Evolutionary conservation across 2,329 filamentous ascomycete genomes (phyloP).

Genomic region (Scopulariopsis brevicaulis): DNA sequence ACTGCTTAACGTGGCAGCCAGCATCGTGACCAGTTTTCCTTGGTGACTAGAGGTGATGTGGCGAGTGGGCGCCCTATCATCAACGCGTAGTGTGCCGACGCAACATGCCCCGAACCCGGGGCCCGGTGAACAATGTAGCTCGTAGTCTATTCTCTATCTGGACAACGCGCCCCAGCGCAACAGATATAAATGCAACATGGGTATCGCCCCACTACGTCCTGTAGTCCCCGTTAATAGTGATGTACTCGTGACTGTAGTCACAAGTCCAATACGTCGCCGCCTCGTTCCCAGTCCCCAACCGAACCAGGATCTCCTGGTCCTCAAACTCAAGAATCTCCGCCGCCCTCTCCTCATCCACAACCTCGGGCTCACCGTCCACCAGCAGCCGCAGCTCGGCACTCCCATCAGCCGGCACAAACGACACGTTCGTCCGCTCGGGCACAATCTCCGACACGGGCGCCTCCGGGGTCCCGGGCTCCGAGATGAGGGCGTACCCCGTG

Average conservation of each 20-base stretch:
- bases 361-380: slow-evolving; percentile 69
- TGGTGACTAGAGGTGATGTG: background rate
- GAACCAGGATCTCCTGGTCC: slow-evolving; percentile 69
- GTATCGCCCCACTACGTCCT: slow-evolving; percentile 34
- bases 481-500: slow-evolving; percentile 66
- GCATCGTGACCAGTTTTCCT: background rate
- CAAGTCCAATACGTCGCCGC: slow-evolving; percentile 75
- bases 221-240: slow-evolving; percentile 59
- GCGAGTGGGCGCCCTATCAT: background rate
- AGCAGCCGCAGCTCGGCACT: slow-evolving; percentile 65
- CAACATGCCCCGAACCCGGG: background rate
- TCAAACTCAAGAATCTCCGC: slow-evolving; percentile 68
- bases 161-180: background rate
- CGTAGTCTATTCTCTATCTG: background rate
- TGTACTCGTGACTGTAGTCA: slow-evolving; percentile 76
- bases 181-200: background rate
- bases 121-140: background rate
- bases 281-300: slow-evolving; percentile 55
- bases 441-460: slow-evolving; percentile 53
- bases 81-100: background rate
- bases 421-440: slow-evolving; percentile 63
- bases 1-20: background rate
- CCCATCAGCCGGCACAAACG: slow-evolving; percentile 69
- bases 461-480: slow-evolving; percentile 42
- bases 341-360: slow-evolving; percentile 65